These are phyloP conservation scores for Alliaria petiolata DNA, from an alignment of 345 rosid species.

Conservation along the genomic window DNA sequence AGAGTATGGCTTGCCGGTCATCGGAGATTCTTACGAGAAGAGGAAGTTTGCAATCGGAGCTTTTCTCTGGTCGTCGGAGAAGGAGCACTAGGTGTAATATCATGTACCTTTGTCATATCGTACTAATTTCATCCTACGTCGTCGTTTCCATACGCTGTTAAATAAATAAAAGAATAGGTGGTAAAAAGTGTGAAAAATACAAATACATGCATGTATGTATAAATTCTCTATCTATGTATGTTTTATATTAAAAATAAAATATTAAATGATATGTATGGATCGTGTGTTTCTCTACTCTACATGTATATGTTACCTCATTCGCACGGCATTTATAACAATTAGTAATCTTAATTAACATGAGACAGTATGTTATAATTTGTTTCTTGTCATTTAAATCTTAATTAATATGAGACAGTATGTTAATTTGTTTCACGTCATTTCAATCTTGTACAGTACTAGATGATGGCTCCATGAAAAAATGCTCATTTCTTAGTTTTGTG, in stretches of 20 bases:
- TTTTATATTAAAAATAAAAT: not conserved
- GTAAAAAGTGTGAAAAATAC: not conserved
- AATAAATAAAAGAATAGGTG: not conserved
- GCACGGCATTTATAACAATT: constrained; percentile 1
- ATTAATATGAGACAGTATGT: too few relatives aligned
- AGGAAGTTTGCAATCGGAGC: constrained; percentile 61
- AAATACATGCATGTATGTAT: not conserved
- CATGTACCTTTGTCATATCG: not conserved
- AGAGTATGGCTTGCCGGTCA: constrained; percentile 49
- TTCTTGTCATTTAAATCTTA: too few relatives aligned
- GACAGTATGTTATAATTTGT: too few relatives aligned
- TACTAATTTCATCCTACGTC: not conserved
- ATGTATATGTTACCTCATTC: constrained; percentile 13
- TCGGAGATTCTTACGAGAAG: constrained; percentile 45
- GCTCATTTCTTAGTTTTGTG: not conserved
- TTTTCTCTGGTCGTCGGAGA: constrained; percentile 50
- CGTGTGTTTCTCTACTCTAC: not conserved
- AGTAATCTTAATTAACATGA: not conserved
- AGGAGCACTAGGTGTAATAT: not conserved
- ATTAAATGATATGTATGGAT: not conserved
- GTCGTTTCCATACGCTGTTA: not conserved
- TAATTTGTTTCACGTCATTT: not conserved
- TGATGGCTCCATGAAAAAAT: not conserved
- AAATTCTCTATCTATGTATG: not conserved
- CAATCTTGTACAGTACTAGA: not conserved